Evolutionary conservation across 495 filamentous ascomycete species (phyloP).

Genomic region (Podospora sp.): DNA sequence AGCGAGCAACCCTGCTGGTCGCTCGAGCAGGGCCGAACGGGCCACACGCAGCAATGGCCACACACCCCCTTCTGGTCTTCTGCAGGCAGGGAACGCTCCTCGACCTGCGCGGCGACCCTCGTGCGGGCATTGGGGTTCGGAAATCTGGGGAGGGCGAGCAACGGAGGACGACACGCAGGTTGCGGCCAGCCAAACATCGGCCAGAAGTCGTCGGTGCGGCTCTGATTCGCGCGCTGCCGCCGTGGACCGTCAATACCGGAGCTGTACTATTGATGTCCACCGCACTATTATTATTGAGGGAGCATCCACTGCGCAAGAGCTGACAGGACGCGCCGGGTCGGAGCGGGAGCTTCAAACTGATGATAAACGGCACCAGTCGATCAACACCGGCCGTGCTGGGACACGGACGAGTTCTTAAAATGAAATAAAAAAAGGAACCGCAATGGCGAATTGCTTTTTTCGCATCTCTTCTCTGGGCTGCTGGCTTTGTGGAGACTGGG

Average conservation of each 20-base stretch:
- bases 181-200: slow-evolving; percentile 24
- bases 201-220: slow-evolving; percentile 23
- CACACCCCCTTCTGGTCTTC: slow-evolving; percentile 11
- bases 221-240: slow-evolving; percentile 28
- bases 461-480: neutral
- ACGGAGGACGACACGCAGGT: neutral
- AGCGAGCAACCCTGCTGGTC: slow-evolving; percentile 1
- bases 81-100: slow-evolving; percentile 3
- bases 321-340: neutral
- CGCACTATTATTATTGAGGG: slow-evolving; percentile 19
- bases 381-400: neutral
- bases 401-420: neutral
- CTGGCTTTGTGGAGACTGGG: neutral
- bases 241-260: slow-evolving; percentile 15
- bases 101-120: slow-evolving; percentile 19
- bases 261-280: slow-evolving; percentile 22
- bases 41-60: slow-evolving; percentile 9
- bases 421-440: neutral
- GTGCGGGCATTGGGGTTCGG: slow-evolving; percentile 5
- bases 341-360: neutral
- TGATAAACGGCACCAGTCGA: neutral
- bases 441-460: neutral
- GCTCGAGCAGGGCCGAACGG: slow-evolving; percentile 6
- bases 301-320: neutral
- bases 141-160: slow-evolving; percentile 10